Percentiles rank a stretch among this genome's conserved stretches.
Evolutionary conservation across 768 basidiomycete genomes (phyloP).

Genomic region (Chiua virens): DNA sequence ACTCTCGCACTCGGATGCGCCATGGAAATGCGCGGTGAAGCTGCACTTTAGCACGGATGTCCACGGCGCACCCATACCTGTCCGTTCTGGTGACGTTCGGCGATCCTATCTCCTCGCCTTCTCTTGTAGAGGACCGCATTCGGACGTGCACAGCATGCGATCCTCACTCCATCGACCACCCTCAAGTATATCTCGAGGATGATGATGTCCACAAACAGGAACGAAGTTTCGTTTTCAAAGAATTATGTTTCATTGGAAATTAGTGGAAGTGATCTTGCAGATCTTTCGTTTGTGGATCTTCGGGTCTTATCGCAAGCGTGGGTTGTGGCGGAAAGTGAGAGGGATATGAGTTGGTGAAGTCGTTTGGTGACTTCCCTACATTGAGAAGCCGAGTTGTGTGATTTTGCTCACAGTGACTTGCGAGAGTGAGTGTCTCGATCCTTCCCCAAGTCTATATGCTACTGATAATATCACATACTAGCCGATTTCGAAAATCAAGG

Average conservation of each 20-base stretch:
- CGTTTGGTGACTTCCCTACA: conserved; percentile 58
- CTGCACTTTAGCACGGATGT: conserved; percentile 45
- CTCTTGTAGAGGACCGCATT: conserved; percentile 63
- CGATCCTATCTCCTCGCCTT: conserved; percentile 46
- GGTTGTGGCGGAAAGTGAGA: conserved; percentile 44
- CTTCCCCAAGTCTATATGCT: conserved; percentile 21
- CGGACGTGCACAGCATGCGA: conserved; percentile 64
- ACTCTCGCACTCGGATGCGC: conserved; percentile 40
- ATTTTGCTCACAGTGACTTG: conserved; percentile 64
- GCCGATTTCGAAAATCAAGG: conserved; percentile 83
- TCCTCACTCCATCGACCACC: conserved; percentile 52
- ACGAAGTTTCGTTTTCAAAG: conserved; percentile 44
- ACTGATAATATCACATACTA: conserved; percentile 40
- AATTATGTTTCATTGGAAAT: conserved; percentile 61
- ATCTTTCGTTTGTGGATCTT: conserved; percentile 65
- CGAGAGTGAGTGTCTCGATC: conserved; percentile 20
- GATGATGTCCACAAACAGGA: conserved; percentile 10
- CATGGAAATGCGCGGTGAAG: conserved; percentile 54
- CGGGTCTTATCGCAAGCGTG: conserved; percentile 62
- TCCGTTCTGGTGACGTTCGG: conserved; percentile 45
- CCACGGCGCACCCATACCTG: conserved; percentile 37
- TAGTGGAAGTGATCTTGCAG: conserved; percentile 56
- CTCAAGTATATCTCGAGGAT: conserved; percentile 12
- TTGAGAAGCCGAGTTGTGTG: conserved; percentile 65
- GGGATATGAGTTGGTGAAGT: conserved; percentile 60